Percentiles rank a stretch among this genome's conserved stretches.
These are phyloP conservation scores for Lachancea quebecensis DNA, from an alignment of 805 yeast genomes.

Conservation along the genomic window DNA sequence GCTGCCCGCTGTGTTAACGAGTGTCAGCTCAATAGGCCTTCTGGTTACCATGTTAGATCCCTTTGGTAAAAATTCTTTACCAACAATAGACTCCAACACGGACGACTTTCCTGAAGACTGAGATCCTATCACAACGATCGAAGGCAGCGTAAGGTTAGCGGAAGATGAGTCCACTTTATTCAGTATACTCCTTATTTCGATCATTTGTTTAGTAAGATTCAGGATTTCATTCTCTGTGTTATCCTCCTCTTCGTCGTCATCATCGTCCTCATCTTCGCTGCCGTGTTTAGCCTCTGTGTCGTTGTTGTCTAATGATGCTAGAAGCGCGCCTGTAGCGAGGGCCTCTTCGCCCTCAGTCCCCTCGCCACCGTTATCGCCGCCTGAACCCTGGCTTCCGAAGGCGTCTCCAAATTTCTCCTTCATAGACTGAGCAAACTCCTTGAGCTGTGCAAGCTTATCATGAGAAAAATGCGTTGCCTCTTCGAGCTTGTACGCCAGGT, in stretches of 20 bases:
- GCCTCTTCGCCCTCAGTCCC: conserved; percentile 41
- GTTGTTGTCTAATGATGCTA: conserved; percentile 28
- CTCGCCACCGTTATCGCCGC: conserved; percentile 30
- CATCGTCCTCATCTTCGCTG: conserved; percentile 48
- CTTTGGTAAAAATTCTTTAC: conserved; percentile 95
- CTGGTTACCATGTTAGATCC: conserved; percentile 98
- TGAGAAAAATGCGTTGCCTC: conserved; percentile 70
- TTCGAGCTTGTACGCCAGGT: conserved; percentile 84
- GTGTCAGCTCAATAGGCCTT: conserved; percentile 91
- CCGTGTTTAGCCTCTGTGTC: conserved; percentile 33
- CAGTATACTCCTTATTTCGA: conserved; percentile 80
- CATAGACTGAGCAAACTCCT: conserved; percentile 53
- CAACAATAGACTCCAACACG: conserved; percentile 91
- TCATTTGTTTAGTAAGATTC: conserved; percentile 90
- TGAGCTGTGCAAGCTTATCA: conserved; percentile 55
- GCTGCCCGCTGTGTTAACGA: conserved; percentile 74
- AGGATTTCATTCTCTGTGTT: conserved; percentile 74
- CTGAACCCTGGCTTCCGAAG: conserved; percentile 30
- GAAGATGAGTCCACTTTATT: conserved; percentile 65
- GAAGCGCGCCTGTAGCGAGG: conserved; percentile 34
- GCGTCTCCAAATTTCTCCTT: conserved; percentile 35
- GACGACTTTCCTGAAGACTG: conserved; percentile 97
- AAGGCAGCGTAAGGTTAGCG: conserved; percentile 76
- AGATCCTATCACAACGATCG: conserved; percentile 95
- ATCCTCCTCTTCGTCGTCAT: conserved; percentile 48